Conservation (phyloP, 768 basidiomycete genomes). For the Naganishia antarctica region DNA sequence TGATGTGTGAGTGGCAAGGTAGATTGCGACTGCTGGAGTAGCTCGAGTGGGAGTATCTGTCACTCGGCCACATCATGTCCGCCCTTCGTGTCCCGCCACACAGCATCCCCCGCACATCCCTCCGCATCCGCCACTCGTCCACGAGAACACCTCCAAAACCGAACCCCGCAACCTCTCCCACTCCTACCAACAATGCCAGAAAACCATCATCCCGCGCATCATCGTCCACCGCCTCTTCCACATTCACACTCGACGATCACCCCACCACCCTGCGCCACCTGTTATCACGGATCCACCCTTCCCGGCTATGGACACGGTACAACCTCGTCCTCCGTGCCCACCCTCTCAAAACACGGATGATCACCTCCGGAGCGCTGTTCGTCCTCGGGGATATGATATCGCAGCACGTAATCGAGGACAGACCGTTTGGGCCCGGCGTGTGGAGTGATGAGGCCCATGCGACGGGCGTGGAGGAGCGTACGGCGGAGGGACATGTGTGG, state of each 20-base stretch:
- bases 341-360: conserved; percentile 46
- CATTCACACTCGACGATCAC: too few relatives aligned
- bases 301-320: neutral
- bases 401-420: conserved; percentile 43
- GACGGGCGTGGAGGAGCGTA: neutral
- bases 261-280: neutral
- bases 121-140: neutral
- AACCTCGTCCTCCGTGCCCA: conserved; percentile 3
- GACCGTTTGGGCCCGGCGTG: conserved; percentile 16
- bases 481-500: conserved; percentile 13
- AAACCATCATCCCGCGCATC: neutral
- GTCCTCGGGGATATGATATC: conserved; percentile 41
- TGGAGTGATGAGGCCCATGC: conserved; percentile 14
- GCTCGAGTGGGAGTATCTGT: too few relatives aligned
- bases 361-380: conserved; percentile 37
- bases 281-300: neutral
- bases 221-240: conserved; percentile 8
- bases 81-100: neutral
- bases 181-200: neutral
- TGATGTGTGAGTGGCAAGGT: too few relatives aligned
- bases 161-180: neutral
- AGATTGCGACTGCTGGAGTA: too few relatives aligned
- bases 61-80: neutral
- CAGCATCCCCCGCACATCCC: neutral
- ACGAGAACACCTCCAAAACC: neutral